A percentile compares a stretch with the other conserved stretches of the same genome.
Evolutionary conservation across 1,284 basidiomycete species (phyloP).

Genomic region (Pseudozyma pruni): DNA sequence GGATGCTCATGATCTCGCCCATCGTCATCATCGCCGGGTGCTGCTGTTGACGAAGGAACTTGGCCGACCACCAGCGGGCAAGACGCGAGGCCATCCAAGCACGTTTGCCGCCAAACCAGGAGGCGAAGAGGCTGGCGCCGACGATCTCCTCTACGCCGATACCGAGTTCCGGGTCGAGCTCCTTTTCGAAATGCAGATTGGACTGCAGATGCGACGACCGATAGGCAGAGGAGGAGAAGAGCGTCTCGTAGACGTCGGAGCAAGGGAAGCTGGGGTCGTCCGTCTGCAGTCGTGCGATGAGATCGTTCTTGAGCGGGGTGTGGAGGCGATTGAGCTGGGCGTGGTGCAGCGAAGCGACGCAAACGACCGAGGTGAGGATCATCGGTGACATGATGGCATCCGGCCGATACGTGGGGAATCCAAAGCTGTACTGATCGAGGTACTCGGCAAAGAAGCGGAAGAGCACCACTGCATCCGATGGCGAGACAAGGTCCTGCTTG

Average conservation of each 20-base stretch:
- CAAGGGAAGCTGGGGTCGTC: constrained; percentile 34
- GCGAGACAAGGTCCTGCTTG: constrained; percentile 37
- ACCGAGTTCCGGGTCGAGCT: constrained; percentile 39
- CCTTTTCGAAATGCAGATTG: constrained; percentile 37
- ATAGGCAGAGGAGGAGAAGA: constrained; percentile 24
- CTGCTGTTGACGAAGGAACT: constrained; percentile 36
- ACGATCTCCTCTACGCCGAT: constrained; percentile 43
- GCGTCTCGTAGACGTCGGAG: constrained; percentile 38
- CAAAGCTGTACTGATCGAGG: constrained; percentile 40
- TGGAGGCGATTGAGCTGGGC: constrained; percentile 36
- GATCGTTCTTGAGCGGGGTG: constrained; percentile 20
- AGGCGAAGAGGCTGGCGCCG: constrained; percentile 26
- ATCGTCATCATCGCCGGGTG: constrained; percentile 43
- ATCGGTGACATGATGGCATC: constrained; percentile 49
- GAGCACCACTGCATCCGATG: constrained; percentile 26
- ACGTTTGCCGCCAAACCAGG: constrained; percentile 30
- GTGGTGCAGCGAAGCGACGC: constrained; percentile 32
- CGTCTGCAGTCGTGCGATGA: constrained; percentile 32
- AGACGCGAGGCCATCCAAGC: constrained; percentile 43
- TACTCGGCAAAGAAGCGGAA: constrained; percentile 44
- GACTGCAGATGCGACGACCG: constrained; percentile 13
- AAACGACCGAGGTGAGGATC: constrained; percentile 31
- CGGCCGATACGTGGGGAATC: constrained; percentile 32
- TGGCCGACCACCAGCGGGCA: constrained; percentile 37
- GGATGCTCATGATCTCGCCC: constrained; percentile 43